Evolutionary conservation across 2,329 filamentous ascomycete genomes (phyloP), one percentile per base, ranked within the genome.

Genomic region (Piedraia hortae): DNA sequence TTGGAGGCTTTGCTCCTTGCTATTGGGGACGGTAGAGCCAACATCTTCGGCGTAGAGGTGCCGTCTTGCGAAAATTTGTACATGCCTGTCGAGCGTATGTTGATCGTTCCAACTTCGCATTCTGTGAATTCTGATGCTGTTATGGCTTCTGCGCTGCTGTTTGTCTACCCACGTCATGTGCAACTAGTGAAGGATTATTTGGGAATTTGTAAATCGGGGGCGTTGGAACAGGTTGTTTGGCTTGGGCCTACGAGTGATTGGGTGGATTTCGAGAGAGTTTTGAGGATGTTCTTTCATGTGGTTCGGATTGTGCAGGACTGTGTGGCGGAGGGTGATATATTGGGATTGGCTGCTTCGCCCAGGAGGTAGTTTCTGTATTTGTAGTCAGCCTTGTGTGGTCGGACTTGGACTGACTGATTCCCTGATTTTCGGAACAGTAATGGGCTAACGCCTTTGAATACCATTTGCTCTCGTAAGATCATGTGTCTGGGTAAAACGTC

Each of bases 161-260:
- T 61, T 36, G 50, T 59, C 12, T 61, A 60, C 31, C 56, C 56
- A 1, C 47, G 54, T 8, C 41, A 51, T n/a, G 43, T 51, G 3
- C 44, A 36, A 3, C 34, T 61, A 6, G 29, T 60, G 7, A 29
- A 28, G 2, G 42, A 41, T 24, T 60, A 61, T 28, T 19, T 59
- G 13, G 31, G 45, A 3, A 23, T 27, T n/a, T 37, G 37, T 31
- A 37, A 38, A 0, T 20, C 30, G 7, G 35, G 31, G 7, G 27
- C 22, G 2, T 36, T 53, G 7, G 29, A 41, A 21, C 36, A 25
- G 6, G 33, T 53, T 9, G 28, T 54, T 3, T 52, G 51, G 45
- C 34, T 51, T 10, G 48, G 49, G 0, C 50, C 48, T 12, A 34
- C 34, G 12, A 39, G 38, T 7, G 51, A 56, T 25, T 53, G 47